Evolutionary conservation across 495 filamentous ascomycete genomes (phyloP).

Genomic region (Neurospora sp.): DNA sequence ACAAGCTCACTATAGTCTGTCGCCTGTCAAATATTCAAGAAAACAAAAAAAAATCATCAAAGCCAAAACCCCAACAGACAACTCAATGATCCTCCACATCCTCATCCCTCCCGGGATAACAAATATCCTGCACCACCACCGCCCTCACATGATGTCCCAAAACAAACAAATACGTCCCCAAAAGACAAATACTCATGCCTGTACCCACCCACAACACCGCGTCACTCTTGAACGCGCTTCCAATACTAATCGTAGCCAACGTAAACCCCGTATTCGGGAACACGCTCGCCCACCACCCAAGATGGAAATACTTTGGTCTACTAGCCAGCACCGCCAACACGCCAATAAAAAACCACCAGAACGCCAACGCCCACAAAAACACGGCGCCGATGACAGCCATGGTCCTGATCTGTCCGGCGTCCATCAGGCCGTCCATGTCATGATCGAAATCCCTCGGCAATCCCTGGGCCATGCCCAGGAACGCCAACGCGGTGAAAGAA

Average conservation of each 20-base stretch:
- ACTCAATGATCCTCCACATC: constrained; percentile 32
- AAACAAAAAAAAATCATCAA: not conserved
- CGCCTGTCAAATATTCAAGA: not conserved
- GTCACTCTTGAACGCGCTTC: constrained; percentile 31
- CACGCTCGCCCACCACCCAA: constrained; percentile 49
- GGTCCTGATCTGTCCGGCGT: constrained; percentile 28
- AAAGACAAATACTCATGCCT: constrained; percentile 43
- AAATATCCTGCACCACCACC: constrained; percentile 42
- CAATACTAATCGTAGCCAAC: constrained; percentile 39
- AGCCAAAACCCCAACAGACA: not conserved
- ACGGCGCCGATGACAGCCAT: constrained; percentile 45
- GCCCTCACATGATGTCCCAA: constrained; percentile 43
- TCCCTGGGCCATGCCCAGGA: constrained; percentile 16
- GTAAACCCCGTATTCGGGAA: constrained; percentile 53
- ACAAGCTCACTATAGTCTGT: not conserved
- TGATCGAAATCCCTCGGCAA: constrained; percentile 26
- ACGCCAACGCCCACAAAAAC: constrained; percentile 63
- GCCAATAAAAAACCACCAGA: constrained; percentile 66
- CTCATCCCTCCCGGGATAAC: constrained; percentile 55
- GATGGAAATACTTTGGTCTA: constrained; percentile 42
- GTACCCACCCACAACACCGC: constrained; percentile 36
- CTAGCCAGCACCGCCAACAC: constrained; percentile 41
- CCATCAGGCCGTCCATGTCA: constrained; percentile 21
- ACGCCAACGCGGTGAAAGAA: constrained; percentile 44
- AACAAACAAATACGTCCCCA: constrained; percentile 50